A percentile compares a stretch with the other conserved stretches of the same genome.
Evolutionary conservation across 805 yeast species (phyloP).

Genomic region (Metschnikowia cerradonensis): DNA sequence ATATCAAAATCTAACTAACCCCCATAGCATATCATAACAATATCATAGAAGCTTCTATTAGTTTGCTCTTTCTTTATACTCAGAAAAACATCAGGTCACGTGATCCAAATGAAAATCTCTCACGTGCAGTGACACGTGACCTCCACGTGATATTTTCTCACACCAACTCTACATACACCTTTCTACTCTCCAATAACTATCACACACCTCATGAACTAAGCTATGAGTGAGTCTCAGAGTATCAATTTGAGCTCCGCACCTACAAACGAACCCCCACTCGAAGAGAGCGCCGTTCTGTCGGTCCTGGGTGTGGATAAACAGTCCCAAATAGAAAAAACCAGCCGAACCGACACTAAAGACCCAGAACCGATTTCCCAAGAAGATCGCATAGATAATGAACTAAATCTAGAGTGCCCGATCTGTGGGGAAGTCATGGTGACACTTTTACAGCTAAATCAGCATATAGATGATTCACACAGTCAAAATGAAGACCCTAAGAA

Average conservation of each 20-base stretch:
- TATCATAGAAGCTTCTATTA: too few relatives aligned
- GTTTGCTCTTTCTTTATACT: too few relatives aligned
- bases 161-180: too few relatives aligned
- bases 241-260: neutral
- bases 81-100: too few relatives aligned
- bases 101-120: too few relatives aligned
- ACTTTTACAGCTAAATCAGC: conserved; percentile 56
- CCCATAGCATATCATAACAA: too few relatives aligned
- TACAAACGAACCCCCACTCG: neutral
- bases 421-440: conserved; percentile 58
- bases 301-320: neutral
- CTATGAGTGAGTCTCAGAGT: neutral
- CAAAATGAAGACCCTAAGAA: neutral
- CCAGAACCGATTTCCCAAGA: neutral
- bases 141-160: too few relatives aligned
- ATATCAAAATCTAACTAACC: too few relatives aligned
- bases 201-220: neutral
- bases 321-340: neutral
- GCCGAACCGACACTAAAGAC: neutral
- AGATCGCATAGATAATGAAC: neutral
- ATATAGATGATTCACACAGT: conserved; percentile 63
- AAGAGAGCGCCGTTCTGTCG: neutral
- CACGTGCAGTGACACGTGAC: too few relatives aligned
- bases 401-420: conserved; percentile 55
- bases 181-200: too few relatives aligned